phyloP scores from a whole-genome alignment of 352 stramenopile genomes.

The Thraustochytrium sp. region DNA sequence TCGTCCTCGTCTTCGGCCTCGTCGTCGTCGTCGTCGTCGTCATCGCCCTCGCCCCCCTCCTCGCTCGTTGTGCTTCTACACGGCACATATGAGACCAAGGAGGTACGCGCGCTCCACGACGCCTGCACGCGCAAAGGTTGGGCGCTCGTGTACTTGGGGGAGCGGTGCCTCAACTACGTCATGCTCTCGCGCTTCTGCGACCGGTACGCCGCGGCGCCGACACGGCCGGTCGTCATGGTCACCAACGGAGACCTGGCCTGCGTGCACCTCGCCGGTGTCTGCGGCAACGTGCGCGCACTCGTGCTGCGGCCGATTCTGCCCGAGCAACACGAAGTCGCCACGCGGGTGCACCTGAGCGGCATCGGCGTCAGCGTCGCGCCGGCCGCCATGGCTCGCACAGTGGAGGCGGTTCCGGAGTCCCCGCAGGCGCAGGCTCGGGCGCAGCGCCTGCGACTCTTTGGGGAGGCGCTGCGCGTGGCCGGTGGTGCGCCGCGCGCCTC shows the following conservation, averaged over 20 bases:
- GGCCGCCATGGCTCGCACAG: no score
- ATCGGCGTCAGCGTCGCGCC: background rate
- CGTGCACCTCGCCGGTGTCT: constrained; percentile 9
- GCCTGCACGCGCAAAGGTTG: background rate
- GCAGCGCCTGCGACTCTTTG: background rate
- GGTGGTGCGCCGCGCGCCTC: background rate
- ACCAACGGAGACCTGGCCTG: constrained; percentile 9
- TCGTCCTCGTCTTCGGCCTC: no score
- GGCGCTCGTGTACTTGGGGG: background rate
- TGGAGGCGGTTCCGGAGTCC: background rate
- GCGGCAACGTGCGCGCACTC: background rate
- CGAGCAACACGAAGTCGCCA: constrained; percentile 19
- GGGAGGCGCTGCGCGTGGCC: background rate
- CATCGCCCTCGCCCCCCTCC: no score
- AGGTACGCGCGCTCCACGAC: background rate
- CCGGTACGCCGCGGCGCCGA: background rate
- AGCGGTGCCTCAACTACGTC: background rate
- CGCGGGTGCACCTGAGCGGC: background rate
- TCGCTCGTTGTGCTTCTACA: background rate
- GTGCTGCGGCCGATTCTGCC: background rate
- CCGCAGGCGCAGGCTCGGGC: background rate
- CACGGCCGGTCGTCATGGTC: background rate
- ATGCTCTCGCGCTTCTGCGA: background rate
- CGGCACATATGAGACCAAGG: background rate
- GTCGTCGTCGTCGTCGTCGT: no score